Conservation (phyloP, 257 asterid species). For the Solanum medicagineum region DNA sequence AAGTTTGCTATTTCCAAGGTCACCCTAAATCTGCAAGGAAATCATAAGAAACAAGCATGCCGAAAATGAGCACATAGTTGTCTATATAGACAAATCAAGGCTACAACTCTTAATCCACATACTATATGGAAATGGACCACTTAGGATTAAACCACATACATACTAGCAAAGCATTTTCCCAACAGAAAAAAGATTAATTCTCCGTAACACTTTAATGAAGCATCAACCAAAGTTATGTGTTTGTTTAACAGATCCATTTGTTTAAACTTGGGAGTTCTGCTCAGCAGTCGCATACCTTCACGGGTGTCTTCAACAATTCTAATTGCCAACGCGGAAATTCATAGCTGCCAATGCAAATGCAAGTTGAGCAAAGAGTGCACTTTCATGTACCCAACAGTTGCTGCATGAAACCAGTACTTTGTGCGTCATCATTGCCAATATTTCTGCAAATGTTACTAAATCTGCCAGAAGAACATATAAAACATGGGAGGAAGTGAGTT, state of each 20-base stretch:
- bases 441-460: background rate
- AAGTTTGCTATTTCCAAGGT: background rate
- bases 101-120: background rate
- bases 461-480: background rate
- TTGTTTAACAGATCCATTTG: background rate
- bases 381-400: background rate
- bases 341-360: background rate
- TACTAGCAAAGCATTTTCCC: background rate
- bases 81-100: background rate
- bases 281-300: background rate
- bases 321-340: background rate
- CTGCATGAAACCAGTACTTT: background rate
- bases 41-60: background rate
- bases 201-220: background rate
- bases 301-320: background rate
- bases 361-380: background rate
- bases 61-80: background rate
- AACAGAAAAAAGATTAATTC: background rate
- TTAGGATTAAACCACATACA: background rate
- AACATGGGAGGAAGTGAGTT: background rate
- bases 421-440: background rate
- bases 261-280: background rate
- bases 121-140: background rate
- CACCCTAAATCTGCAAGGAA: background rate
- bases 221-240: background rate